Percentiles rank a stretch among this genome's conserved stretches.
phyloP scores from a whole-genome alignment of 2,329 filamentous ascomycete species.

The Botrytis paeoniae region DNA sequence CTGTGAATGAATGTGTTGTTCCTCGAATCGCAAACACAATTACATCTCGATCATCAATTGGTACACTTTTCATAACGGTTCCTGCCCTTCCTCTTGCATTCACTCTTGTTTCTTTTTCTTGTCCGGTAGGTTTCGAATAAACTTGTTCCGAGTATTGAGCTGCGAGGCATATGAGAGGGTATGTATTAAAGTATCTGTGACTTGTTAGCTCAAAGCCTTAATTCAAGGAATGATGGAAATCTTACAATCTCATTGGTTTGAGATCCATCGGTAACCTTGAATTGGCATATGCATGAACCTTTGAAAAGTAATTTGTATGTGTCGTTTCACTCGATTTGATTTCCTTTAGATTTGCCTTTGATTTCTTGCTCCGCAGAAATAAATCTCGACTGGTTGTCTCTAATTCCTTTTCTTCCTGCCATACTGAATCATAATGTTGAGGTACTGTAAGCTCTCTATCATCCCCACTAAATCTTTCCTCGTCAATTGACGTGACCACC shows the following conservation, averaged over 20 bases:
- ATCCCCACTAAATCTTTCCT: slow-evolving; percentile 52
- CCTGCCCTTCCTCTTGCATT: slow-evolving; percentile 68
- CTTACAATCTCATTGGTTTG: slow-evolving; percentile 62
- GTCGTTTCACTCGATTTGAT: slow-evolving; percentile 40
- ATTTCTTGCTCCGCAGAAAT: slow-evolving; percentile 34
- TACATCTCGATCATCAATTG: slow-evolving; percentile 72
- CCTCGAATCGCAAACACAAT: slow-evolving; percentile 84
- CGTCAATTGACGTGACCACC: slow-evolving; percentile 70
- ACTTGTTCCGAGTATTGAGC: slow-evolving; percentile 74
- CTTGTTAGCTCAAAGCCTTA: not conserved
- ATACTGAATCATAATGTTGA: slow-evolving; percentile 23
- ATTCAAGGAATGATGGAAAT: not conserved
- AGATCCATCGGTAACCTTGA: slow-evolving; percentile 68
- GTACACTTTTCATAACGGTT: slow-evolving; percentile 76
- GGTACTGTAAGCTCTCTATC: slow-evolving; percentile 50
- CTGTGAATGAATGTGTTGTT: slow-evolving; percentile 68
- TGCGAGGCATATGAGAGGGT: slow-evolving; percentile 73
- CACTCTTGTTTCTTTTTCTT: slow-evolving; percentile 66
- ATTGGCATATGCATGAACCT: slow-evolving; percentile 77
- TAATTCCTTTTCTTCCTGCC: slow-evolving; percentile 29
- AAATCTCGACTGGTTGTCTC: slow-evolving; percentile 23
- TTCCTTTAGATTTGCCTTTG: slow-evolving; percentile 39
- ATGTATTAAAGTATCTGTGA: slow-evolving; percentile 66
- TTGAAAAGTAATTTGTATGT: slow-evolving; percentile 63
- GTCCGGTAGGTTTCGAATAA: slow-evolving; percentile 62